phyloP scores from a whole-genome alignment of 306 rosid species.

The Pyrus betulifolia region DNA sequence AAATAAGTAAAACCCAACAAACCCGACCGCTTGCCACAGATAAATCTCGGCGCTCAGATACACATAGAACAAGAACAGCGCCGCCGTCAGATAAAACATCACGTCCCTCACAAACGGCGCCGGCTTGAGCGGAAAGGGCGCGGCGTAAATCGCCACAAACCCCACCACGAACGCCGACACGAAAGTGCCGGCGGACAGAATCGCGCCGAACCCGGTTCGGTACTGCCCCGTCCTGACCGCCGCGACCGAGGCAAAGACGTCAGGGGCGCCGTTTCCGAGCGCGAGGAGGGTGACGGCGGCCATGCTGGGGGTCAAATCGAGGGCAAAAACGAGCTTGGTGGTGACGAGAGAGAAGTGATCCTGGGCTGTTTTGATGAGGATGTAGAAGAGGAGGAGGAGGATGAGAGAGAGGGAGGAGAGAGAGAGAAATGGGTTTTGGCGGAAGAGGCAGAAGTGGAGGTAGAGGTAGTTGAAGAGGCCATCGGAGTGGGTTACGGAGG shows the following conservation, averaged over 20 bases:
- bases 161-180: constrained; percentile 93
- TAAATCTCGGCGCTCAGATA: constrained; percentile 87
- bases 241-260: constrained; percentile 75
- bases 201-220: constrained; percentile 85
- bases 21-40: constrained; percentile 85
- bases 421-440: constrained; percentile 25
- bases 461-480: constrained; percentile 53
- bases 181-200: constrained; percentile 86
- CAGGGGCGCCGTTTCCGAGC: constrained; percentile 92
- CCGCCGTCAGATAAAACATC: constrained; percentile 65
- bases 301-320: constrained; percentile 69
- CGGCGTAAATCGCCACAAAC: constrained; percentile 80
- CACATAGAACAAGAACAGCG: constrained; percentile 72
- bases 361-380: constrained; percentile 86
- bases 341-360: constrained; percentile 76
- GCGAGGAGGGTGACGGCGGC: constrained; percentile 87
- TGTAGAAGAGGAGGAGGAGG: constrained; percentile 67
- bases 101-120: constrained; percentile 78
- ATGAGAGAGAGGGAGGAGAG: constrained; percentile 46
- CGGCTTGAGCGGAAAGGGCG: constrained; percentile 69
- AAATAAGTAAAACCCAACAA: constrained; percentile 69
- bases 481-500: constrained; percentile 21
- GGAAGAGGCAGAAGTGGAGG: constrained; percentile 40
- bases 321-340: constrained; percentile 63
- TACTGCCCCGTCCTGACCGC: constrained; percentile 76